Percentiles rank a stretch among this genome's conserved stretches.
phyloP scores from a whole-genome alignment of 345 rosid species.

The Eucalyptus sideroxylon region DNA sequence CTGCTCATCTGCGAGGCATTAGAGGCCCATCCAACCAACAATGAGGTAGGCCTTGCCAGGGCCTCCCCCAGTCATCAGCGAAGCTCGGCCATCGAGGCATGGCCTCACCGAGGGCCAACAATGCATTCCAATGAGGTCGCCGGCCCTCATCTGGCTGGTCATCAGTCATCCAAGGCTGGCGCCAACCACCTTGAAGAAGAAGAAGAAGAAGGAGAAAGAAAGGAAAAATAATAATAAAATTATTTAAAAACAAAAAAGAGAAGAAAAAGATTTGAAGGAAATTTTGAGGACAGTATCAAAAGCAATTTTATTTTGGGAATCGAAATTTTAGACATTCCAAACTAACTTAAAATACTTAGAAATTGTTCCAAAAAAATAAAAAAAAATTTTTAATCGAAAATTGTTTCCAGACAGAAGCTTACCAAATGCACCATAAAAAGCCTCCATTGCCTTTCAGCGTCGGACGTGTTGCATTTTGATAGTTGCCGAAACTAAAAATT shows the following conservation, averaged over 20 bases:
- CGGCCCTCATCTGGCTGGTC: rapidly evolving
- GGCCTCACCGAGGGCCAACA: rapidly evolving
- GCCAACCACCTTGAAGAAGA: too few relatives aligned
- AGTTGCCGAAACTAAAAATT: not conserved
- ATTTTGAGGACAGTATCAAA: too few relatives aligned
- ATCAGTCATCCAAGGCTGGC: rapidly evolving
- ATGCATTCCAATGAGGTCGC: rapidly evolving
- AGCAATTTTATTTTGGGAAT: rapidly evolving
- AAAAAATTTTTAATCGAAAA: rapidly evolving
- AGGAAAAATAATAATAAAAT: too few relatives aligned
- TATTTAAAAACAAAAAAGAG: too few relatives aligned
- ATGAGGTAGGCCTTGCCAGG: rapidly evolving
- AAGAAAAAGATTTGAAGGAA: too few relatives aligned
- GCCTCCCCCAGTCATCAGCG: rapidly evolving
- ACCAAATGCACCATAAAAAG: rapidly evolving
- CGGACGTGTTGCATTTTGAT: not conserved
- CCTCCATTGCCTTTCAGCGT: not conserved
- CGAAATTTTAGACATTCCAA: rapidly evolving
- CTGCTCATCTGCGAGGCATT: too few relatives aligned
- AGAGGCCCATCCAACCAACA: too few relatives aligned
- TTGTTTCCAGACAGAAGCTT: rapidly evolving
- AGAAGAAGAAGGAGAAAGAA: too few relatives aligned
- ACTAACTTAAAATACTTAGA: too few relatives aligned
- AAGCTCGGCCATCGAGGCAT: rapidly evolving
- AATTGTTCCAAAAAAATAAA: rapidly evolving